Base-by-base conservation (phyloP, 345 rosid genomes). In the Trapa bicornis region DNA sequence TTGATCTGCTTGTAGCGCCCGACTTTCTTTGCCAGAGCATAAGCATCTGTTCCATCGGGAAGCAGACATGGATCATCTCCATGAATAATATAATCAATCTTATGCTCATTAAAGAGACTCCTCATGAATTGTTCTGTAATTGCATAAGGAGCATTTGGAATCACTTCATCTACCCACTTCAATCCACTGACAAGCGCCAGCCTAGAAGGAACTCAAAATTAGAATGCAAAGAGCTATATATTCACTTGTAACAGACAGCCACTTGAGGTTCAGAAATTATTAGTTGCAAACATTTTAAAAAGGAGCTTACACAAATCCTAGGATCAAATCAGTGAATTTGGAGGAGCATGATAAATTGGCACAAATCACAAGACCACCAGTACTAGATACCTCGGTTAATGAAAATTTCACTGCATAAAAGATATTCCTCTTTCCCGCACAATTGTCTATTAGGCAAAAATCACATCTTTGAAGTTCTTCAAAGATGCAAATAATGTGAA, bases 61-160 rank as follows among this genome's bases (percentile, higher is more conserved):
- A 92, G 98, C 67, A 86, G 75, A 76, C 98, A 92, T 37, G 98
- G 98, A 75, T 92, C 98, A 62, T 92, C 98, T 9, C 98, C 98
- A 76, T 92, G 98, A 73, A 92, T 86, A 66, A 92, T 77, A 70
- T 89, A 89, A 73, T 92, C 96, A 77, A 92, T 89, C 77, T 83
- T 82, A 71, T 87, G 84, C 81, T 87, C 96, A 75, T 82, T 83
- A 67, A 92, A 92, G 71, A 92, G 84, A 47, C 67, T 80, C 70
- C 83, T 81, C 98, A 92, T 92, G 77, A 88, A 92, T 37, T 89
- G 76, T 76, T 92, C 96, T 2, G 93, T 87, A 67, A 92, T 89
- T 35, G 82, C 98, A 71, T 92, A 92, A 14, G 98, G 98, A 71
- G 96, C 96, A 75, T 85, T 79, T 41, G 89, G 82, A 37, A 92